These are phyloP conservation scores for Capniomyces stellatus DNA, from an alignment of 371 early-diverging fungal genomes.

Conservation along the genomic window DNA sequence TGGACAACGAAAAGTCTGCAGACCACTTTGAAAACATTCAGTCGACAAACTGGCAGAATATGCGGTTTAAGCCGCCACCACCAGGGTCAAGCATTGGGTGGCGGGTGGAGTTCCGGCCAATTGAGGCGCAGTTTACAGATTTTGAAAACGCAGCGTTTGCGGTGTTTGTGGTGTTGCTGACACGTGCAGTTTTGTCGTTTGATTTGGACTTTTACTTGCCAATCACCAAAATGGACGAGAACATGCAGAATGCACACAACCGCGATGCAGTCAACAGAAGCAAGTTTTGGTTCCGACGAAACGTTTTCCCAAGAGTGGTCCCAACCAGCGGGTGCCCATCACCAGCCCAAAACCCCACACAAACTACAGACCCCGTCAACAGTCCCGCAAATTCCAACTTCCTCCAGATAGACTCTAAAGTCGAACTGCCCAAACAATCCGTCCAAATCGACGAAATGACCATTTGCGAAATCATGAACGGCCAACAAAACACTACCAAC, in stretches of 20 bases:
- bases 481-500: conserved; percentile 27
- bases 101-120: conserved; percentile 96
- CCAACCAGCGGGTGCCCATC: conserved; percentile 12
- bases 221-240: conserved; percentile 88
- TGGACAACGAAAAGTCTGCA: conserved; percentile 58
- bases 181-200: conserved; percentile 77
- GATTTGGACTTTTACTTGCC: conserved; percentile 91
- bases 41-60: conserved; percentile 98
- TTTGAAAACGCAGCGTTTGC: conserved; percentile 96
- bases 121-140: conserved; percentile 96
- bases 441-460: conserved; percentile 50
- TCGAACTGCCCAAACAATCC: not conserved
- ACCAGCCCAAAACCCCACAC: conserved; percentile 14
- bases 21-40: conserved; percentile 99
- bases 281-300: conserved; percentile 79
- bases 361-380: conserved; percentile 9
- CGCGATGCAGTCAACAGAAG: conserved; percentile 65
- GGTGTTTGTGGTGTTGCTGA: conserved; percentile 81
- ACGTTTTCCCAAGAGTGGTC: conserved; percentile 30
- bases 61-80: conserved; percentile 97
- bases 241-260: conserved; percentile 79
- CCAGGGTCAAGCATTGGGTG: conserved; percentile 81
- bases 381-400: conserved; percentile 11
- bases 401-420: not conserved
- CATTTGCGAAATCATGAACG: conserved; percentile 89